Base-by-base conservation (phyloP, 2,329 filamentous ascomycete genomes). In the Ophiocordyceps robertsii region DNA sequence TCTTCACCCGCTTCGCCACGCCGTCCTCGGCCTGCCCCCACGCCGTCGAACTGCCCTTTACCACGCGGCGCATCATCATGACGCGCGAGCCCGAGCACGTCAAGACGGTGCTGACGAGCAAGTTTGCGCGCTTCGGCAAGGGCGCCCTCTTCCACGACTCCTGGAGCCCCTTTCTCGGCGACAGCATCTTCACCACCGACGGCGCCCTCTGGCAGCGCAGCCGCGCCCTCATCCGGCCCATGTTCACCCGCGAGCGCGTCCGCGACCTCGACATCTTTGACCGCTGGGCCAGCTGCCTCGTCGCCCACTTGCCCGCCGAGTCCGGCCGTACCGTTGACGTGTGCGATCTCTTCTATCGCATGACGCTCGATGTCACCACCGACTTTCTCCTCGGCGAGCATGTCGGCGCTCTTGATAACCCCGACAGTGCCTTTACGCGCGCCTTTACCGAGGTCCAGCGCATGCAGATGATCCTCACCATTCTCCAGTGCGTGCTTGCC, bases 31-130 rank as follows among this genome's bases (percentile, higher is more conserved):
- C 33, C 24, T 27, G 24, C 17, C 43, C 43, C 7, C 40, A 50
- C 36, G 38, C 44, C 0, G 64, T 72, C 32, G 84, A 90, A 60
- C 57, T 66, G 9, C 66, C 67, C 2, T 52, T 77, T 7, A 53
- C 76, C 2, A 70, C 72, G 39, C 58, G 64, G 39, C 75, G 84
- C n/a, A 60, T 82, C 16, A 61, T 94, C 43, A 70, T 92, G 53
- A 95, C 89, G 0, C 75, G 75, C 6, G 87, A 95, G 51, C 83
- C 84, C 1, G 86, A 93, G 54, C 95, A 95, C 56, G 83, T 94
- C 66, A 94, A 95, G 60, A 85, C 89, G 6, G 72, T 95, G 19
- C 69, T 95, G n/a, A 84, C 88, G 0, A 83, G 82, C 1, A 86
- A 95, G 56, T 95, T 95, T 56, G 43, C 51, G 35, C 84, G 94